Evolutionary conservation across 768 basidiomycete species (phyloP).

Genomic region (Pleurotus tuoliensis): DNA sequence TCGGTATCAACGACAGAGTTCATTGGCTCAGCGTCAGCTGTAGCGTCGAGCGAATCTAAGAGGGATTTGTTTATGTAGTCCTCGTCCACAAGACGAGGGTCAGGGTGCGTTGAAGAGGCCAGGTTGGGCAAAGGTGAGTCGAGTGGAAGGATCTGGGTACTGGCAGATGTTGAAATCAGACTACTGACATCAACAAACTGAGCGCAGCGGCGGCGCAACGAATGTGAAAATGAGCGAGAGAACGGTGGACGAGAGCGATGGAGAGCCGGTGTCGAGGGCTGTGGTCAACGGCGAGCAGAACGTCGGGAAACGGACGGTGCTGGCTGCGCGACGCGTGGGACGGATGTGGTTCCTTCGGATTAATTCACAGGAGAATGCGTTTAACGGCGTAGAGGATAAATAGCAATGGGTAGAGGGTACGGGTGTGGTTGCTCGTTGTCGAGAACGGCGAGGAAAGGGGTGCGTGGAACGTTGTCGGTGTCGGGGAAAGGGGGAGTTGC

Average conservation of each 20-base stretch:
- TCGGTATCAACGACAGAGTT: constrained; percentile 49
- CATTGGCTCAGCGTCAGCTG: constrained; percentile 75
- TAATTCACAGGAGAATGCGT: neutral
- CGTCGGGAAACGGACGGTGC: constrained; percentile 2
- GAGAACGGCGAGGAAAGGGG: constrained; percentile 14
- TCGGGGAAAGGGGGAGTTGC: constrained; percentile 29
- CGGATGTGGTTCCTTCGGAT: constrained; percentile 1
- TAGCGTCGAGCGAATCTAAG: constrained; percentile 77
- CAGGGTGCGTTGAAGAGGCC: constrained; percentile 43
- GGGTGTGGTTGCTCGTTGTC: constrained; percentile 2
- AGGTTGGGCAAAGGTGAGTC: constrained; percentile 37
- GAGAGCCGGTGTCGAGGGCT: constrained; percentile 17
- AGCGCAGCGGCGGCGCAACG: constrained; percentile 6
- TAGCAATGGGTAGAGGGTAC: neutral
- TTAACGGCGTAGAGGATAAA: neutral
- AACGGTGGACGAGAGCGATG: constrained; percentile 14
- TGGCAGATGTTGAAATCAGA: constrained; percentile 1
- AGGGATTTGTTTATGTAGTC: constrained; percentile 85
- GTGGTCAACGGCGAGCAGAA: constrained; percentile 26
- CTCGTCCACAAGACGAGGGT: constrained; percentile 54
- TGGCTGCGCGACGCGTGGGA: constrained; percentile 9
- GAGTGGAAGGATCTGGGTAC: neutral
- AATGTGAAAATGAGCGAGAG: constrained; percentile 9
- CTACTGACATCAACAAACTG: constrained; percentile 19
- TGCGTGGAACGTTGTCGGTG: constrained; percentile 16